Evolutionary conservation across 495 filamentous ascomycete genomes (phyloP).

Genomic region (Daldinia childiae): DNA sequence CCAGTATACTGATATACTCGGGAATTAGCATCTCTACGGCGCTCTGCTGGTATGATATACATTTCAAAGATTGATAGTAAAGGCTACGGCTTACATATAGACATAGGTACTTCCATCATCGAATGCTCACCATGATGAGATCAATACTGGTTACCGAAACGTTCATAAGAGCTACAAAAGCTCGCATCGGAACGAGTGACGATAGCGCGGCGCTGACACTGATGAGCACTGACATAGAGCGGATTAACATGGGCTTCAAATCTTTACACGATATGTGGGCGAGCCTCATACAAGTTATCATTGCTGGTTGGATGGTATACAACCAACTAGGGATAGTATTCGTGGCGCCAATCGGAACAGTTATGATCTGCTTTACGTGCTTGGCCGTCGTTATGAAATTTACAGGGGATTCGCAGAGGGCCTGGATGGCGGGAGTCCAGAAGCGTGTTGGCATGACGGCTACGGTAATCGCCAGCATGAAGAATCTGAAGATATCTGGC

Average conservation of each 20-base stretch:
- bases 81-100: neutral
- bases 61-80: neutral
- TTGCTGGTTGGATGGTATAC: neutral
- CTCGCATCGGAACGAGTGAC: conserved; percentile 48
- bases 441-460: conserved; percentile 54
- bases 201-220: conserved; percentile 49
- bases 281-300: conserved; percentile 6
- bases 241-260: conserved; percentile 59
- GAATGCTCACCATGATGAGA: neutral
- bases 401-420: conserved; percentile 49
- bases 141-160: neutral
- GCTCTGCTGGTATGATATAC: neutral
- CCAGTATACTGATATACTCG: neutral
- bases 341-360: neutral
- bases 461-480: conserved; percentile 57
- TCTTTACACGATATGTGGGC: conserved; percentile 67
- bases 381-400: conserved; percentile 36
- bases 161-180: neutral
- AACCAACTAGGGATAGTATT: neutral
- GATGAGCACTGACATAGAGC: conserved; percentile 64
- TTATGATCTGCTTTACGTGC: neutral
- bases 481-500: conserved; percentile 58
- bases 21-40: neutral
- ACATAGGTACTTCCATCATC: neutral
- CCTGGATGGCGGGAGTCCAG: conserved; percentile 58